A percentile compares a stretch with the other conserved stretches of the same genome.
Conservation (phyloP, 2,329 filamentous ascomycete genomes). For the Talaromyces funiculosus region DNA sequence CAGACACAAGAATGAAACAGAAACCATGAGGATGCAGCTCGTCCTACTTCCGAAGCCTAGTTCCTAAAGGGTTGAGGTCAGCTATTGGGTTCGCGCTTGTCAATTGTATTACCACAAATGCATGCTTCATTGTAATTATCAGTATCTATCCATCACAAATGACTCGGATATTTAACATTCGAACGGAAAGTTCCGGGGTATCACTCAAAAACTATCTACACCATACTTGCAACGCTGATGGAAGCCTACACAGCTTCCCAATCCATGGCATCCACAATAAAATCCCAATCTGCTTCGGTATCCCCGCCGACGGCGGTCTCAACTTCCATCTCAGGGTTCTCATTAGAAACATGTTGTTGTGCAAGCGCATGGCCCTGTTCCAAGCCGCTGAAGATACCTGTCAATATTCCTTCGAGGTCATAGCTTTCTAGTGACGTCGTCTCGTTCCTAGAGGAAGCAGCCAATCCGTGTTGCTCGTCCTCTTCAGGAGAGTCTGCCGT, state of each 20-base stretch:
- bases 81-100: not conserved
- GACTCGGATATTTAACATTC: not conserved
- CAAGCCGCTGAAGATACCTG: conserved; percentile 53
- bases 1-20: not conserved
- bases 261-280: conserved; percentile 57
- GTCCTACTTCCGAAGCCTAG: not conserved
- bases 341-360: conserved; percentile 38
- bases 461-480: not conserved
- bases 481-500: conserved; percentile 12
- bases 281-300: conserved; percentile 48
- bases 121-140: not conserved
- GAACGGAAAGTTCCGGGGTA: not conserved
- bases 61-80: not conserved
- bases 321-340: conserved; percentile 11
- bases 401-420: conserved; percentile 56
- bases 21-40: no score
- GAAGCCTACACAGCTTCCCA: conserved; percentile 42
- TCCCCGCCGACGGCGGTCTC: not conserved
- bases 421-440: conserved; percentile 49
- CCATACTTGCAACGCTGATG: not conserved
- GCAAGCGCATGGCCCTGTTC: conserved; percentile 54
- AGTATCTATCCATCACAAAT: not conserved
- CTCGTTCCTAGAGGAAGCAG: not conserved
- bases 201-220: not conserved
- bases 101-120: not conserved